A percentile compares a stretch with the other conserved stretches of the same genome.
Conservation (phyloP, 352 stramenopile genomes). For the Chrysophaeum taylorii region DNA sequence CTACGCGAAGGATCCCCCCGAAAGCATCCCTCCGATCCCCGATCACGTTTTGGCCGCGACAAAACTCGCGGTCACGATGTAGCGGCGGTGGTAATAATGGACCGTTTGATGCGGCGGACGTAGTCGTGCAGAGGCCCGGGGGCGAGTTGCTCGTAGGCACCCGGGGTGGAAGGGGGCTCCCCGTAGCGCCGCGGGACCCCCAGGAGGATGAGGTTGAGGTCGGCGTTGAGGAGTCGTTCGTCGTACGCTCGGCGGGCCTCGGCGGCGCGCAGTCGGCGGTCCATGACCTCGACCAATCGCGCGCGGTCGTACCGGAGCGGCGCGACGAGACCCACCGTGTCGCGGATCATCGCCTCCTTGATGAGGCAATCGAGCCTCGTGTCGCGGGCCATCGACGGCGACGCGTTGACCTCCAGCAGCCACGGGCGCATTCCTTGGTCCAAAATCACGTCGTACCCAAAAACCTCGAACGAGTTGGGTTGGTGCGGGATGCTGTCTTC, state of each 20-base stretch:
- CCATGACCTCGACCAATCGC: conserved; percentile 53
- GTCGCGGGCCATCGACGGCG: conserved; percentile 73
- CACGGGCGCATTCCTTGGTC: conserved; percentile 72
- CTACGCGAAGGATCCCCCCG: too few relatives aligned
- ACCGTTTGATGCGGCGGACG: not conserved
- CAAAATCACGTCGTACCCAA: conserved; percentile 85
- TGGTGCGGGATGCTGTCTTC: conserved; percentile 75
- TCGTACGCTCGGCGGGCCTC: conserved; percentile 11
- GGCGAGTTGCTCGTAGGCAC: conserved; percentile 30
- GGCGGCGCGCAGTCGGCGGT: conserved; percentile 47
- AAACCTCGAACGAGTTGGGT: conserved; percentile 82
- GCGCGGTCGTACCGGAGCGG: conserved; percentile 62
- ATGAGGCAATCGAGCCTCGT: conserved; percentile 67
- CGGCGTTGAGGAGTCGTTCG: conserved; percentile 57
- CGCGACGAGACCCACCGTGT: conserved; percentile 70
- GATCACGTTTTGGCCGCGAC: too few relatives aligned
- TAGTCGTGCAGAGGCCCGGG: not conserved
- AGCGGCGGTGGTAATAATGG: too few relatives aligned
- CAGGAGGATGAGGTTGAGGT: conserved; percentile 44
- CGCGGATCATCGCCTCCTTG: conserved; percentile 71
- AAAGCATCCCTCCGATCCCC: too few relatives aligned
- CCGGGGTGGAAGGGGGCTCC: conserved; percentile 24
- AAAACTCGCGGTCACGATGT: too few relatives aligned
- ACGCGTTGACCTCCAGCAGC: conserved; percentile 91
- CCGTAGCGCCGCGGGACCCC: conserved; percentile 27